Conservation (phyloP, 2,329 filamentous ascomycete genomes). For the Arachnomyces sp. region DNA sequence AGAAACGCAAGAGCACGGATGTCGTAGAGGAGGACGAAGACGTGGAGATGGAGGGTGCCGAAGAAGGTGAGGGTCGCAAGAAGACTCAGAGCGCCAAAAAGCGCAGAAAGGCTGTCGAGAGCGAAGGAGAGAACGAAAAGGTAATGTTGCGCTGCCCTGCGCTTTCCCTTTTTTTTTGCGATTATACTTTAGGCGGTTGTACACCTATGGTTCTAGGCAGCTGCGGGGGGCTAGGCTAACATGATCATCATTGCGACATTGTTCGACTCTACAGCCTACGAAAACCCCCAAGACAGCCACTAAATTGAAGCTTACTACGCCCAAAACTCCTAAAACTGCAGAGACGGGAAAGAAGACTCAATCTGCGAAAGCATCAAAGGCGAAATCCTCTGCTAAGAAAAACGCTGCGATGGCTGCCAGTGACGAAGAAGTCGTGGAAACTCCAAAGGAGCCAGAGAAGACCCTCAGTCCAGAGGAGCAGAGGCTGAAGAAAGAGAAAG, state of each 20-base stretch:
- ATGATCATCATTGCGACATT: slow-evolving; percentile 1
- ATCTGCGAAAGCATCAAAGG: slow-evolving; percentile 42
- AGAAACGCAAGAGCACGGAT: slow-evolving; percentile 39
- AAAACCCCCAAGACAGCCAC: slow-evolving; percentile 57
- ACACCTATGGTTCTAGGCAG: too few species aligned
- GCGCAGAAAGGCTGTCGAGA: slow-evolving; percentile 65
- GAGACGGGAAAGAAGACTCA: slow-evolving; percentile 30
- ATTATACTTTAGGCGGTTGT: too few species aligned
- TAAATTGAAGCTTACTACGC: slow-evolving; percentile 46
- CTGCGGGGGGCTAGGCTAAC: slow-evolving; percentile 3
- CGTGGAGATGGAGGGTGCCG: slow-evolving; percentile 47
- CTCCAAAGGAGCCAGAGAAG: slow-evolving; percentile 40
- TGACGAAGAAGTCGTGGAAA: slow-evolving; percentile 50
- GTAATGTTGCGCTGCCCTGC: slow-evolving; percentile 30
- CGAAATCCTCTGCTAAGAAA: slow-evolving; percentile 28
- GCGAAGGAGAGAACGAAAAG: slow-evolving; percentile 64
- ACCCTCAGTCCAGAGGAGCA: slow-evolving; percentile 49
- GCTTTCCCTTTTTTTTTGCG: neutral
- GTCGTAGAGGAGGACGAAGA: slow-evolving; percentile 46
- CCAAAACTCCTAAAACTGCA: slow-evolving; percentile 50
- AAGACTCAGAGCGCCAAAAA: slow-evolving; percentile 60
- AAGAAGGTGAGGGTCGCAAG: slow-evolving; percentile 39
- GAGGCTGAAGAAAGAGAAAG: slow-evolving; percentile 52
- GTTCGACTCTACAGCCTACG: slow-evolving; percentile 50
- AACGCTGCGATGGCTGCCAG: slow-evolving; percentile 44